phyloP scores from a whole-genome alignment of 805 yeast species.

The Candida krabiensis region DNA sequence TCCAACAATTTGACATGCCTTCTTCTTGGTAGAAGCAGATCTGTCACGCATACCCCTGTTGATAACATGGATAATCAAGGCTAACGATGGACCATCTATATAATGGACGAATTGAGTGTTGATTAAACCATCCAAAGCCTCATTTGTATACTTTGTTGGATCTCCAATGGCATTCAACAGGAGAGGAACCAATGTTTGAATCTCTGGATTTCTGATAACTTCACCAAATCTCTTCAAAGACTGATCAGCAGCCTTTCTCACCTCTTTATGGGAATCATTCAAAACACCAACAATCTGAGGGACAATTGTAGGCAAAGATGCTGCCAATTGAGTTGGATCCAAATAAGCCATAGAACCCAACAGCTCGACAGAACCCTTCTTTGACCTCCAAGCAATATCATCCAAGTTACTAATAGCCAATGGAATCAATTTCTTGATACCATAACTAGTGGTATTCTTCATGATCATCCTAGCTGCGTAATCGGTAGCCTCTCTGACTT shows the following conservation, averaged over 20 bases:
- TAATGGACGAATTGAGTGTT: conserved; percentile 95
- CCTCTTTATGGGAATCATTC: conserved; percentile 95
- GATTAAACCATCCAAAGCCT: conserved; percentile 80
- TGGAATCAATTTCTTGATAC: conserved; percentile 89
- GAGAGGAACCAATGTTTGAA: conserved; percentile 84
- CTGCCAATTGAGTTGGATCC: conserved; percentile 90
- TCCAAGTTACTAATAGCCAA: conserved; percentile 83
- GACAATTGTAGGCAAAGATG: conserved; percentile 84
- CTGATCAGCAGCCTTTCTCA: conserved; percentile 89
- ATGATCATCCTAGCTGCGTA: conserved; percentile 84
- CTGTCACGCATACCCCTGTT: conserved; percentile 95
- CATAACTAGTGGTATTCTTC: conserved; percentile 89
- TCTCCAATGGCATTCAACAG: conserved; percentile 92
- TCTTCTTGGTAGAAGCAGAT: conserved; percentile 88
- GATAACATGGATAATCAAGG: conserved; percentile 89
- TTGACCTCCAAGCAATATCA: conserved; percentile 92
- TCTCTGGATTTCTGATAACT: conserved; percentile 96
- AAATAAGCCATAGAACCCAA: conserved; percentile 97
- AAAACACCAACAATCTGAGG: conserved; percentile 96
- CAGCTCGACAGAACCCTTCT: conserved; percentile 94
- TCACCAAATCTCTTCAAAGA: conserved; percentile 92
- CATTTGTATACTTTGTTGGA: conserved; percentile 87
- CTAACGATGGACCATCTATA: conserved; percentile 96
- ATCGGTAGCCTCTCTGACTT: conserved; percentile 87
- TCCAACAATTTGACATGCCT: conserved; percentile 97